Base-by-base conservation (phyloP, 2,329 filamentous ascomycete species). In the Alternaria sp. region DNA sequence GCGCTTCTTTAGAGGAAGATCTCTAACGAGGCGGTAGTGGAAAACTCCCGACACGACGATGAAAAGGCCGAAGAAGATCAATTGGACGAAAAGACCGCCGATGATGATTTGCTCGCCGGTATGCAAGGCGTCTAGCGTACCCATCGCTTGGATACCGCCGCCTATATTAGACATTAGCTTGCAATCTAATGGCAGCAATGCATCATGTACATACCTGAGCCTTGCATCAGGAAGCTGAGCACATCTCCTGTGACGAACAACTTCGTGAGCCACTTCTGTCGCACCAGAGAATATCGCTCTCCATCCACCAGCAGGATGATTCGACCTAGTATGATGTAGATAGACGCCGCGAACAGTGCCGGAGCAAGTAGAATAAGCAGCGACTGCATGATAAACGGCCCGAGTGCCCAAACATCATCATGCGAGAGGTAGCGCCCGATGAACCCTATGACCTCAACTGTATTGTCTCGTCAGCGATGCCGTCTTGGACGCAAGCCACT, bases 371-470 rank as follows among this genome's bases (percentile, higher is more conserved):
- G 78, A 47, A 83, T 66, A 24, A 83, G 74, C 22, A 83, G 59
- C 18, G 72, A 75, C 61, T 83, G 78, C 57, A 84, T 71, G 51
- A 82, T 78, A 68, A 79, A 84, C 0, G 78, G 75, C 0, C 68
- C 72, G 4, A 81, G 65, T 1, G 77, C 78, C 66, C 74, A 81
- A 32, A 79, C 55, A 16, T 68, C 57, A 1, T 79, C 75, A 6
- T 72, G 68, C 0, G 78, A 78, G 7, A 75, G 68, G 2, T 80
- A 79, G 49, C 85, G 81, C 2, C 81, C 83, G 11, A 83, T 66
- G 54, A 85, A 87, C 7, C 84, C 85, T 26, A 86, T 69, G 0
- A 75, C 69, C 69, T 87, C 84, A 57, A 85, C 83, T 85, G 46
- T 24, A 22, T 59, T 14, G 56, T 42, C 20, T 9, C 30, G 9